A percentile compares a stretch with the other conserved stretches of the same genome.
Evolutionary conservation across 2,329 filamentous ascomycete species (phyloP).

Genomic region (Fusarium beomiforme): DNA sequence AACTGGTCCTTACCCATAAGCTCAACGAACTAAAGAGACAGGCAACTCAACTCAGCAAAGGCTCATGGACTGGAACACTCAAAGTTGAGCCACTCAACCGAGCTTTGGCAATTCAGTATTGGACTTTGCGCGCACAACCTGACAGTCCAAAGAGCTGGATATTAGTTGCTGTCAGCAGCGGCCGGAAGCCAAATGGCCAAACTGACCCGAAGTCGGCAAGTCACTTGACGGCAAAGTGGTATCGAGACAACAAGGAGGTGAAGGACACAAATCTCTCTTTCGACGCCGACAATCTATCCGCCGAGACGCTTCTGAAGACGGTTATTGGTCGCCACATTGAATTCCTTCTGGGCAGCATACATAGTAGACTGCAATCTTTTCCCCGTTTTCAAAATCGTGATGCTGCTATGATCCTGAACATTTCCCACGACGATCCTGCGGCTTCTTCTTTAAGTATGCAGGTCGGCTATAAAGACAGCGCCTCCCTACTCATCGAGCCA

Average conservation of each 20-base stretch:
- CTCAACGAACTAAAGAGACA: slow-evolving; percentile 84
- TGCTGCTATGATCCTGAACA: slow-evolving; percentile 65
- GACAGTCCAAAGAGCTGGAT: slow-evolving; percentile 86
- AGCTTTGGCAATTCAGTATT: slow-evolving; percentile 89
- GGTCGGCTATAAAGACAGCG: slow-evolving; percentile 69
- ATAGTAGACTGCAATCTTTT: slow-evolving; percentile 66
- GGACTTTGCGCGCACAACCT: slow-evolving; percentile 67
- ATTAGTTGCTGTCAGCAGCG: slow-evolving; percentile 82
- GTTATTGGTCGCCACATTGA: slow-evolving; percentile 81
- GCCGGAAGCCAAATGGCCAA: slow-evolving; percentile 56
- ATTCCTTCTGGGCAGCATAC: slow-evolving; percentile 74
- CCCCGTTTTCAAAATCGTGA: slow-evolving; percentile 70
- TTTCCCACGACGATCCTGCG: slow-evolving; percentile 70
- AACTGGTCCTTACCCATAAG: slow-evolving; percentile 89
- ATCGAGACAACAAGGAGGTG: slow-evolving; percentile 82
- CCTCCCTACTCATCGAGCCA: slow-evolving; percentile 76
- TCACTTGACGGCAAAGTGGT: slow-evolving; percentile 77
- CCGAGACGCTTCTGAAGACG: slow-evolving; percentile 77
- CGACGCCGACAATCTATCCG: slow-evolving; percentile 73
- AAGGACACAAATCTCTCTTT: slow-evolving; percentile 73
- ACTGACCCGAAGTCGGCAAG: slow-evolving; percentile 60
- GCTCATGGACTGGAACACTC: slow-evolving; percentile 81
- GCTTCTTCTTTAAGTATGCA: slow-evolving; percentile 76
- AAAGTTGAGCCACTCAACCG: slow-evolving; percentile 83
- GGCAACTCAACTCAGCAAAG: slow-evolving; percentile 73